phyloP scores from a whole-genome alignment of 148 eudicot species.

The Chenopodium album region DNA sequence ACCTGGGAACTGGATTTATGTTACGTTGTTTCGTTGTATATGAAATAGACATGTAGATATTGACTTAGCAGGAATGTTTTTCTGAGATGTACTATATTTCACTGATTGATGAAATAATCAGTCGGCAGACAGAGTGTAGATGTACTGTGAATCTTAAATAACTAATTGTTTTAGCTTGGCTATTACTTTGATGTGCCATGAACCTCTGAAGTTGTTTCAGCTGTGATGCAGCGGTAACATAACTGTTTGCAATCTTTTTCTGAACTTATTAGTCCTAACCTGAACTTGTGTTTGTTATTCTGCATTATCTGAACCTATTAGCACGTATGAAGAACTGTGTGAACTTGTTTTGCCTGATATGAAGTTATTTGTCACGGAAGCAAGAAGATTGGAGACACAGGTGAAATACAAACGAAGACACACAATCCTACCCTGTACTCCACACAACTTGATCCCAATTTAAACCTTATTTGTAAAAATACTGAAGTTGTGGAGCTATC shows the following conservation, averaged over 20 bases:
- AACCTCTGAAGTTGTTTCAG: background rate
- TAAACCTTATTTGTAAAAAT: background rate
- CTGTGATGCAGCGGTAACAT: background rate
- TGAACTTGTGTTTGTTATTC: too few relatives aligned
- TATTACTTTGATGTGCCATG: background rate
- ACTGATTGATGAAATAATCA: background rate
- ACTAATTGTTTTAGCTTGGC: background rate
- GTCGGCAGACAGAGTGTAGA: background rate
- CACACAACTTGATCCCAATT: background rate
- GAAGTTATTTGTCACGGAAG: background rate
- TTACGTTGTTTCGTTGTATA: background rate
- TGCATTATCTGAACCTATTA: too few relatives aligned
- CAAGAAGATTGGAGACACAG: background rate
- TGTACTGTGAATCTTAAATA: background rate
- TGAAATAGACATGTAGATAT: constrained; percentile 8
- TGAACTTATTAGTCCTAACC: background rate
- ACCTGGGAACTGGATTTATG: background rate
- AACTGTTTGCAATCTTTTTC: background rate
- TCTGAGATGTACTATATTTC: background rate
- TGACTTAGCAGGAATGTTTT: constrained; percentile 2
- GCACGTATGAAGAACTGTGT: too few relatives aligned
- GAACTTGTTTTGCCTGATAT: too few relatives aligned
- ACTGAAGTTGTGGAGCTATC: background rate
- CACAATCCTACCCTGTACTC: background rate
- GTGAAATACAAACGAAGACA: background rate